Percentiles rank a stretch among this genome's conserved stretches.
phyloP scores from a whole-genome alignment of 2,329 filamentous ascomycete genomes.

The Diaporthe nobilis region DNA sequence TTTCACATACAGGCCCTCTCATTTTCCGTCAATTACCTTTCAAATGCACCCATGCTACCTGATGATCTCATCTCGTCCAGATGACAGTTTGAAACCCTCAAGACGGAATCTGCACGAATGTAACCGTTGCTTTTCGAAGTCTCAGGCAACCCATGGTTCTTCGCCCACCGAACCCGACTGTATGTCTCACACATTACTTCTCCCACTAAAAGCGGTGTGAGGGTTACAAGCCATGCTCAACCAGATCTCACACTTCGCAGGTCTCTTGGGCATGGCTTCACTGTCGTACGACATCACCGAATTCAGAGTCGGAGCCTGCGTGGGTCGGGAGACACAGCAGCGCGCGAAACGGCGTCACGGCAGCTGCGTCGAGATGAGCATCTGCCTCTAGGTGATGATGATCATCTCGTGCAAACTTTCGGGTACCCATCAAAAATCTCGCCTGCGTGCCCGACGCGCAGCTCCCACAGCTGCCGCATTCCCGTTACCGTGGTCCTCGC shows the following conservation, averaged over 20 bases:
- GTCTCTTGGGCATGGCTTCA: not conserved
- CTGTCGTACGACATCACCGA: not conserved
- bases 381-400: constrained; percentile 16
- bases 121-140: constrained; percentile 4
- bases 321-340: constrained; percentile 7
- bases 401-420: constrained; percentile 35
- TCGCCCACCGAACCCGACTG: constrained; percentile 1
- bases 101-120: constrained; percentile 17
- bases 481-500: not conserved
- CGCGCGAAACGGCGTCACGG: constrained; percentile 18
- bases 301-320: not conserved
- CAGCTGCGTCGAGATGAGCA: constrained; percentile 20
- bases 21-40: constrained; percentile 32
- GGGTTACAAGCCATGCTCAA: not conserved
- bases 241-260: not conserved
- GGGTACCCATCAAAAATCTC: constrained; percentile 32
- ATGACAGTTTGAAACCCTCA: constrained; percentile 14
- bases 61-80: constrained; percentile 18
- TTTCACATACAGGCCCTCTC: constrained; percentile 35
- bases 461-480: constrained; percentile 25
- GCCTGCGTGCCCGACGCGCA: constrained; percentile 35
- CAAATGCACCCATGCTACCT: constrained; percentile 14
- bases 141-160: not conserved
- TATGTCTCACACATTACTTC: constrained; percentile 23
- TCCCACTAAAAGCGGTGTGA: constrained; percentile 10